These are phyloP conservation scores for Epichloe uncinata DNA, from an alignment of 2,329 filamentous ascomycete genomes.

Conservation along the genomic window DNA sequence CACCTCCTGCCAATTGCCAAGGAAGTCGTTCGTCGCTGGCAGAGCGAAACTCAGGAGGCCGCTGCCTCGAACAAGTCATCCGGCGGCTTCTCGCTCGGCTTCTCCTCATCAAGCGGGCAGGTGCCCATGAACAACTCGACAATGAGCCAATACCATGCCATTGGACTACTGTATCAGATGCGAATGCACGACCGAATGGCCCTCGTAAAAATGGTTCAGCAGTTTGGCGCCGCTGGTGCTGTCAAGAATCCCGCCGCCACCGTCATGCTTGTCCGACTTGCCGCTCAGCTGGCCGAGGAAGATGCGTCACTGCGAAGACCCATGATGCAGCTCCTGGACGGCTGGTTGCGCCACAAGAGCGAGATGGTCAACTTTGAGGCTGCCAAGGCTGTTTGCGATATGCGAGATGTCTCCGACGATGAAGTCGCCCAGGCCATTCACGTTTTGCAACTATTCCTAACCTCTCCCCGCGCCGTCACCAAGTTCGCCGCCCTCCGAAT, in stretches of 20 bases:
- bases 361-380: constrained; percentile 99
- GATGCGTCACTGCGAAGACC: constrained; percentile 79
- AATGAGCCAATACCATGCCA: constrained; percentile 97
- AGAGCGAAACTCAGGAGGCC: constrained; percentile 95
- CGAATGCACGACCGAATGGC: constrained; percentile 96
- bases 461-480: constrained; percentile 85
- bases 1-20: constrained; percentile 92
- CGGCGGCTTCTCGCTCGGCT: constrained; percentile 80
- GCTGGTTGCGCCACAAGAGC: constrained; percentile 95
- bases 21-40: constrained; percentile 93
- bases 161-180: constrained; percentile 96
- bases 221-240: constrained; percentile 81
- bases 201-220: constrained; percentile 99
- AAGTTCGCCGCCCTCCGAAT: constrained; percentile 97
- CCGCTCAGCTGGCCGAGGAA: constrained; percentile 87
- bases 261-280: constrained; percentile 82
- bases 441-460: constrained; percentile 91
- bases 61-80: constrained; percentile 82
- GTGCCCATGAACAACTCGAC: constrained; percentile 82
- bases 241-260: constrained; percentile 92
- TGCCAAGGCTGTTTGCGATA: constrained; percentile 92
- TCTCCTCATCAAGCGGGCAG: constrained; percentile 65
- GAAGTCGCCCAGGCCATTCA: constrained; percentile 90
- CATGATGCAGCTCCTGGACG: constrained; percentile 94
- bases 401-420: constrained; percentile 82